Percentiles rank a stretch among this genome's conserved stretches.
Conservation (phyloP, 345 rosid genomes). For the Acer negundo region DNA sequence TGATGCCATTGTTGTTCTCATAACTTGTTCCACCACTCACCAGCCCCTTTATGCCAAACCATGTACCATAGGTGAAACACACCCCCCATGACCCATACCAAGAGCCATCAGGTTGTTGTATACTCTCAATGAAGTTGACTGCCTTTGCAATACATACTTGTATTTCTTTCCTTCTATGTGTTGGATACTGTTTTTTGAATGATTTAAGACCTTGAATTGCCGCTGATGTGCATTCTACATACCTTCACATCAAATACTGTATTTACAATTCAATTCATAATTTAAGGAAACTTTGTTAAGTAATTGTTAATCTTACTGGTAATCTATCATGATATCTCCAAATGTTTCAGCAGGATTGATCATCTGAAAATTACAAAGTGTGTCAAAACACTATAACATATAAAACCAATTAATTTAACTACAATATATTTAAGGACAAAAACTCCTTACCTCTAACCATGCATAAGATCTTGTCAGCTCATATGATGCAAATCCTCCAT, state of each 20-base stretch:
- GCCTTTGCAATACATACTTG: constrained; percentile 46
- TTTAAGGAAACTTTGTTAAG: no score
- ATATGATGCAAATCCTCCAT: constrained; percentile 79
- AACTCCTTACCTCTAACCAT: constrained; percentile 55
- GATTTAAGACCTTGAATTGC: constrained; percentile 59
- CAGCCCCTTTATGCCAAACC: constrained; percentile 72
- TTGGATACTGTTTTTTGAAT: constrained; percentile 37
- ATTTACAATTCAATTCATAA: no score
- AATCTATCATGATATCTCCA: constrained; percentile 68
- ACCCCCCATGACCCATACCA: constrained; percentile 92
- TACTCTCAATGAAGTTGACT: constrained; percentile 43
- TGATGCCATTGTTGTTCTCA: constrained; percentile 32
- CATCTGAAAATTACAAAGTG: constrained; percentile 34
- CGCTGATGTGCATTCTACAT: constrained; percentile 82
- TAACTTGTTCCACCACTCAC: constrained; percentile 48
- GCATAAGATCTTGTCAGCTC: constrained; percentile 77
- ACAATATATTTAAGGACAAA: not conserved
- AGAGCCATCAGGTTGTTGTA: constrained; percentile 64
- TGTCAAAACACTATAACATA: not conserved
- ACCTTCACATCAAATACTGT: constrained; percentile 25
- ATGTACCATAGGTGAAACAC: constrained; percentile 78
- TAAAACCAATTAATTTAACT: not conserved
- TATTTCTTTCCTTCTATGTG: constrained; percentile 42
- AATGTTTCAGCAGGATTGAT: constrained; percentile 70
- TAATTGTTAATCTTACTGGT: constrained; percentile 49